phyloP scores from a whole-genome alignment of 768 basidiomycete species.

The Tricholoma sp. region DNA sequence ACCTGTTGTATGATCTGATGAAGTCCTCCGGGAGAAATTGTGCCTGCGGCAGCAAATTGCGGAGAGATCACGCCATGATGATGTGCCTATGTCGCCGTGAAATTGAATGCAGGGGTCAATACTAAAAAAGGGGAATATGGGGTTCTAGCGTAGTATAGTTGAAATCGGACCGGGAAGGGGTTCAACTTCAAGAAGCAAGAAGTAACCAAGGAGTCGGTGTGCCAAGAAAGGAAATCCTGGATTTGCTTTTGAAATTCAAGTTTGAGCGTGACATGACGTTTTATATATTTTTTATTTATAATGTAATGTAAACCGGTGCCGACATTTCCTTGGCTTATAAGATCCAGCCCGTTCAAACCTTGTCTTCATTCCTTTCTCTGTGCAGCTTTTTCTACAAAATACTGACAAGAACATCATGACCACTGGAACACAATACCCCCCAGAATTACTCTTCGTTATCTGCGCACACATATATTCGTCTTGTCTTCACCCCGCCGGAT shows the following conservation, averaged over 20 bases:
- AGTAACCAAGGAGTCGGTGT: background rate
- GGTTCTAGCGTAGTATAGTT: background rate
- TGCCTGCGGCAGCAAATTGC: no score
- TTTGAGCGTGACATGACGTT: background rate
- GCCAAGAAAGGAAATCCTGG: background rate
- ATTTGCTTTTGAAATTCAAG: background rate
- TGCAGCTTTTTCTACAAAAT: no score
- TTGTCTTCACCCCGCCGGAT: constrained; percentile 46
- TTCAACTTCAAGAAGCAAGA: background rate
- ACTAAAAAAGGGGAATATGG: no score
- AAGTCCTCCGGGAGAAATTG: background rate
- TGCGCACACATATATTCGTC: constrained; percentile 68
- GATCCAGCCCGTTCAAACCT: background rate
- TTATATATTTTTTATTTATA: background rate
- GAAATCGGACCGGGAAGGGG: background rate
- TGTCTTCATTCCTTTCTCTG: background rate
- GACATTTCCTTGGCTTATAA: background rate
- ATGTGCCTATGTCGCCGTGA: no score
- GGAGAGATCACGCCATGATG: no score
- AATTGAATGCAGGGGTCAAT: no score
- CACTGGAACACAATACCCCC: constrained; percentile 47
- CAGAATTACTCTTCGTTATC: constrained; percentile 68
- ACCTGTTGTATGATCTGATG: no score
- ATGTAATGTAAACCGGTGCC: background rate
- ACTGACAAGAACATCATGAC: constrained; percentile 17